A percentile compares a stretch with the other conserved stretches of the same genome.
Conservation (phyloP, 257 asterid species). For the Orobanche coerulescens region DNA sequence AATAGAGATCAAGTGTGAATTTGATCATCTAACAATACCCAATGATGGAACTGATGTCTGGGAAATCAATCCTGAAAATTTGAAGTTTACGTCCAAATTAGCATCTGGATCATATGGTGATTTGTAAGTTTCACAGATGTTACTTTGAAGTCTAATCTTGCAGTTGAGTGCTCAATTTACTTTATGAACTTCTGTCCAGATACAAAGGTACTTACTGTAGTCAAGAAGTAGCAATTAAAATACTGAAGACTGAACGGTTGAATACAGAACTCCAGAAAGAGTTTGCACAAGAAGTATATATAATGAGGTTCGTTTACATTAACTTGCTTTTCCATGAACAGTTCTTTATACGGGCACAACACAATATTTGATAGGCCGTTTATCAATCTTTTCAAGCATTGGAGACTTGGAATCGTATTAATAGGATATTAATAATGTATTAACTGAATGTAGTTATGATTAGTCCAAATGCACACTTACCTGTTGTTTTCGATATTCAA, state of each 20-base stretch:
- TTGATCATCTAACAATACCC: too few relatives aligned
- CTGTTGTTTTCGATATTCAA: too few relatives aligned
- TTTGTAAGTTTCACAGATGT: slow-evolving; percentile 34
- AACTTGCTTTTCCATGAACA: background rate
- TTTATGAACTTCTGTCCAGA: slow-evolving; percentile 24
- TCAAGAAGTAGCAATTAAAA: slow-evolving; percentile 91
- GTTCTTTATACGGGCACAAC: background rate
- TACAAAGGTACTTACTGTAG: too few relatives aligned
- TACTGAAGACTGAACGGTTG: slow-evolving; percentile 79
- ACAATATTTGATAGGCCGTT: background rate
- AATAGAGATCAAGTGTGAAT: slow-evolving; percentile 29
- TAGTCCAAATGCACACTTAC: too few relatives aligned
- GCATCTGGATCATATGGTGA: slow-evolving; percentile 68
- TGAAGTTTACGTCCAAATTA: slow-evolving; percentile 45
- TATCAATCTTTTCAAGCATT: too few relatives aligned
- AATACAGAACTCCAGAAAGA: slow-evolving; percentile 76
- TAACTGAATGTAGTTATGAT: too few relatives aligned
- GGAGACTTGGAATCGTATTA: too few relatives aligned
- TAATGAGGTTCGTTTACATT: slow-evolving; percentile 54
- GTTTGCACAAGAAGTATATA: slow-evolving; percentile 91
- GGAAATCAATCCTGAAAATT: slow-evolving; percentile 49
- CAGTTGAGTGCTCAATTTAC: slow-evolving; percentile 29
- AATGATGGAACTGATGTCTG: slow-evolving; percentile 62
- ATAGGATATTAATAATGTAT: too few relatives aligned
- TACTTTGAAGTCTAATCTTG: slow-evolving; percentile 14